Evolutionary conservation across 495 filamentous ascomycete genomes (phyloP).

Genomic region (Penicillium ucsense): DNA sequence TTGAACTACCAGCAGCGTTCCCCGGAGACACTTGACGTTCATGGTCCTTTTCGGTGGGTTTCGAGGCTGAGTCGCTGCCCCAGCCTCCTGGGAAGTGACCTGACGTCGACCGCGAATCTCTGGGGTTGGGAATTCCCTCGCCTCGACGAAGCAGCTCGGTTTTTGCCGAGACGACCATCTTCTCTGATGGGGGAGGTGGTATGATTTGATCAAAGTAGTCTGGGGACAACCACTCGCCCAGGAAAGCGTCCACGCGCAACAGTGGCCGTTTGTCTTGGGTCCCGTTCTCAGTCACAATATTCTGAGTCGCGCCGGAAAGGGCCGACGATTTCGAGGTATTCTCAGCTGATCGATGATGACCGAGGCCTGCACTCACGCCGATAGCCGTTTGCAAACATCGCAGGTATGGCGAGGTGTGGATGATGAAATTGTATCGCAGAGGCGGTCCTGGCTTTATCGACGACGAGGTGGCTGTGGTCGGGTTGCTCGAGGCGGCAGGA

Average conservation of each 20-base stretch:
- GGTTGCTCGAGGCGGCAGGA: conserved; percentile 5
- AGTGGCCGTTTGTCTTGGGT: conserved; percentile 17
- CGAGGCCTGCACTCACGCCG: conserved; percentile 80
- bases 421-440: conserved; percentile 63
- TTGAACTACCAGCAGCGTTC: neutral
- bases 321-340: conserved; percentile 6
- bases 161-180: conserved; percentile 83
- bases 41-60: conserved; percentile 16
- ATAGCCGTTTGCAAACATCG: conserved; percentile 90
- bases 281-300: neutral
- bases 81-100: conserved; percentile 57
- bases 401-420: conserved; percentile 88
- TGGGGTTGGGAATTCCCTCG: conserved; percentile 30
- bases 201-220: conserved; percentile 90
- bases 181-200: conserved; percentile 71
- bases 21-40: conserved; percentile 6
- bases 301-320: neutral
- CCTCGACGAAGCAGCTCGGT: conserved; percentile 67
- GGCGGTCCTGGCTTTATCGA: conserved; percentile 28
- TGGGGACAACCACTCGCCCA: conserved; percentile 91
- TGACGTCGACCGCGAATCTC: conserved; percentile 17
- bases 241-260: conserved; percentile 78
- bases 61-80: conserved; percentile 26
- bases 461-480: conserved; percentile 9
- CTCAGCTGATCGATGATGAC: conserved; percentile 44